A percentile compares a stretch with the other conserved stretches of the same genome.
These are phyloP conservation scores for Helicocarpus griseus DNA, from an alignment of 2,329 filamentous ascomycete genomes.

Conservation along the genomic window DNA sequence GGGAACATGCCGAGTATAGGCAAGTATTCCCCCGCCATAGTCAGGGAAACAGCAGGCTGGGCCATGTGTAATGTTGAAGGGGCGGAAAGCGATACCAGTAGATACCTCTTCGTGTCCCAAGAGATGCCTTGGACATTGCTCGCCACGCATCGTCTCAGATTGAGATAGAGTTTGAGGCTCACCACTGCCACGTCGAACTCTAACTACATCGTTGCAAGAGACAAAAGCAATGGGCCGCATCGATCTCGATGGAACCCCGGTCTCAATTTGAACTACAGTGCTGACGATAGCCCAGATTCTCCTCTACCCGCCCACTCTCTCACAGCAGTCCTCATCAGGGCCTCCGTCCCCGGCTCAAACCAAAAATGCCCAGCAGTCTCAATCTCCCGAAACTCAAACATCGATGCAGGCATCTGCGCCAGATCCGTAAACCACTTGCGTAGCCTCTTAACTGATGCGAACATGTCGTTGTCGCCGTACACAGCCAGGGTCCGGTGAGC, in stretches of 20 bases:
- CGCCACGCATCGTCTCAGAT: not conserved
- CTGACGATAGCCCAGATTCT: not conserved
- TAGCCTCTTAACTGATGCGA: conserved; percentile 58
- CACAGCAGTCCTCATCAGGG: conserved; percentile 30
- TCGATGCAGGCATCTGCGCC: conserved; percentile 31
- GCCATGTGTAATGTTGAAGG: too few relatives aligned
- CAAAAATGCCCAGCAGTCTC: conserved; percentile 54
- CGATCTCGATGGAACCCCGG: too few relatives aligned
- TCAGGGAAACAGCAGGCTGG: too few relatives aligned
- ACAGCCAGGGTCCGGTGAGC: conserved; percentile 55
- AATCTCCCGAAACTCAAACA: conserved; percentile 42
- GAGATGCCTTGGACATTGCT: not conserved
- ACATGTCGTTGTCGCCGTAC: conserved; percentile 66
- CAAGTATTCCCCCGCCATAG: too few relatives aligned
- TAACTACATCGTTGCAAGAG: too few relatives aligned
- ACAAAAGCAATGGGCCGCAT: too few relatives aligned
- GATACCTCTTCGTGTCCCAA: too few relatives aligned
- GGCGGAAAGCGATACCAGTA: too few relatives aligned
- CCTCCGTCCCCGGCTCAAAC: conserved; percentile 44
- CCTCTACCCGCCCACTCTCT: conserved; percentile 29
- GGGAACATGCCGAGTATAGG: too few relatives aligned
- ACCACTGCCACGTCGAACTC: too few relatives aligned
- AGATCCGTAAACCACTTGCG: conserved; percentile 56
- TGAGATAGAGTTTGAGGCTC: not conserved
- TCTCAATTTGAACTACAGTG: too few relatives aligned